Conservation (phyloP, 768 basidiomycete species). For the Pleurotus sapidus region DNA sequence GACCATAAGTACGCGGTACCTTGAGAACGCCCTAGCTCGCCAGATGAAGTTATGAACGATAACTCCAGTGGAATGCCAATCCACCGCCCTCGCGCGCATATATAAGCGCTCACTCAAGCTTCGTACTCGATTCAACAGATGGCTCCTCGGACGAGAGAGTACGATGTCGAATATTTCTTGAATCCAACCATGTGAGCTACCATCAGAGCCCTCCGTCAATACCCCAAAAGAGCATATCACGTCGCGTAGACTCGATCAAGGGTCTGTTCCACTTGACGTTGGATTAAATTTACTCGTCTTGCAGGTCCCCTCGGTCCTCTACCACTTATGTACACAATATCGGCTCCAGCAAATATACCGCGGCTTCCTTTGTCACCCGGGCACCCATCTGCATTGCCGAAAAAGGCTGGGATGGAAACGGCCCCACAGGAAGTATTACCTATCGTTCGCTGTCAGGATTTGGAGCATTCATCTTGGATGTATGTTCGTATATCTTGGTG, state of each 20-base stretch:
- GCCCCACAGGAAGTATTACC: neutral
- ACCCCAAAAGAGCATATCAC: slow-evolving; percentile 80
- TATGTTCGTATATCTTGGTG: neutral
- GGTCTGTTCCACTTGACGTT: slow-evolving; percentile 77
- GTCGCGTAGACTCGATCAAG: slow-evolving; percentile 80
- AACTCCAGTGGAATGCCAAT: too few relatives aligned
- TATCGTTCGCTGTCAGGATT: neutral
- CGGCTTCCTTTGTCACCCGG: slow-evolving; percentile 73
- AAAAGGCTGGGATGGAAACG: too few relatives aligned
- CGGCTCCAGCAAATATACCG: slow-evolving; percentile 51
- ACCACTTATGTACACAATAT: slow-evolving; percentile 83
- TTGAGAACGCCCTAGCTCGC: too few relatives aligned
- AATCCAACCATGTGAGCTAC: too few relatives aligned
- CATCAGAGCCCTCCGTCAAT: slow-evolving; percentile 52
- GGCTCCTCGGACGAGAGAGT: too few relatives aligned
- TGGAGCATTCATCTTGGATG: neutral
- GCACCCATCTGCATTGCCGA: too few relatives aligned
- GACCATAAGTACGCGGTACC: too few relatives aligned
- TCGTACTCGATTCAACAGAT: too few relatives aligned
- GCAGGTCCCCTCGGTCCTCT: slow-evolving; percentile 75
- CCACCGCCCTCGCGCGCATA: too few relatives aligned
- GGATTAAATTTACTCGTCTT: slow-evolving; percentile 81
- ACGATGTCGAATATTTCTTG: too few relatives aligned
- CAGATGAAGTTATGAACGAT: too few relatives aligned
- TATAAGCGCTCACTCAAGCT: too few relatives aligned